Base-by-base conservation (phyloP, 2,329 filamentous ascomycete genomes). In the Ophiognomonia clavigignenti-juglandacearum region DNA sequence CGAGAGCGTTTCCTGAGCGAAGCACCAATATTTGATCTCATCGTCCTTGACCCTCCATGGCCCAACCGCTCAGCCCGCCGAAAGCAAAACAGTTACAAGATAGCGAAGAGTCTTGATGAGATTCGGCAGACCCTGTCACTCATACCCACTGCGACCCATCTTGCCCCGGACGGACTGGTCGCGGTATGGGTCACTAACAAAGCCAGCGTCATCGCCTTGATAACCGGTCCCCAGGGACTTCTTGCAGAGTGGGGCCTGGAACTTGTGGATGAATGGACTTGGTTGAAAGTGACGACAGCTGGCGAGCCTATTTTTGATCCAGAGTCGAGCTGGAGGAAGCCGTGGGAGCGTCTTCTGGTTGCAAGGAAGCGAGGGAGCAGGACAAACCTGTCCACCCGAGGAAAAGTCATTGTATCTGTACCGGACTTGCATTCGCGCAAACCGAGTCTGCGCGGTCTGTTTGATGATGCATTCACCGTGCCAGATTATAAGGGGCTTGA, bases 121-220 rank as follows among this genome's bases (percentile, higher is more conserved):
- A 71, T 82, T 45, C 61, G 66, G 11, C 43, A 57, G 1, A 68
- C 85, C 2, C 67, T 85, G n/a, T 64, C 65, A 4, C 65, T 65
- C 10, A 68, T 85, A 22, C 80, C 80, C n/a, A 54, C 89, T 2
- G 65, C 75, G 13, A 63, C 71, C 2, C 73, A 75, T 38, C 69
- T 88, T 19, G 65, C 69, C 10, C 56, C 66, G 0, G 66, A 72
- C 23, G 81, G 80, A 13, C 63, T 88, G 1, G 75, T 91, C 0
- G 86, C 77, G 16, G 66, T 92, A 18, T 92, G 87, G 87, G 74
- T 90, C 47, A 92, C 88, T 41, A 92, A 92, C 64, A 87, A 83
- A 53, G 65, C 74, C 2, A 70, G 78, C 19, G 70, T 81, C 3
- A 64, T 77, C 19, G 73, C 80, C 5, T 65, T 89, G 11, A 61